These are phyloP conservation scores for Penicillium glabrum DNA, from an alignment of 2,329 filamentous ascomycete genomes.

Conservation along the genomic window DNA sequence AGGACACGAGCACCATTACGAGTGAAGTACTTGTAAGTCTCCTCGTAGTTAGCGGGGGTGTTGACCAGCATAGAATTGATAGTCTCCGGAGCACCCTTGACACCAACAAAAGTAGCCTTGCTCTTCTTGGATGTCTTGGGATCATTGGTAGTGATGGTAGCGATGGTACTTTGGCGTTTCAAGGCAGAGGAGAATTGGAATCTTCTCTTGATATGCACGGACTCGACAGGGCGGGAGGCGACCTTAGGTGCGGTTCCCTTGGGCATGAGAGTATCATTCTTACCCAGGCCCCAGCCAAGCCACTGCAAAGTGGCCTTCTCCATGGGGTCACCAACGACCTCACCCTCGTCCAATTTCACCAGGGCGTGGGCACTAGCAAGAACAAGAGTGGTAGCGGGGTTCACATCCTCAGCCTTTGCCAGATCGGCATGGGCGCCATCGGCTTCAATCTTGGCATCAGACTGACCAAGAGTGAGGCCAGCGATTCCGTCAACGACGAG, in stretches of 20 bases:
- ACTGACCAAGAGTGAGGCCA: constrained; percentile 72
- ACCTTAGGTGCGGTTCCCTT: constrained; percentile 50
- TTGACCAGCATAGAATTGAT: constrained; percentile 89
- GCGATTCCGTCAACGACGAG: constrained; percentile 96
- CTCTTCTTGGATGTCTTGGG: constrained; percentile 71
- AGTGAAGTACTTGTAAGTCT: constrained; percentile 98
- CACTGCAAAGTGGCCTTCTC: constrained; percentile 91
- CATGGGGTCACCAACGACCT: constrained; percentile 98
- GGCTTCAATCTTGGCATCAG: constrained; percentile 65
- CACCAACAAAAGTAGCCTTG: constrained; percentile 85
- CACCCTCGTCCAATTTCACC: constrained; percentile 94
- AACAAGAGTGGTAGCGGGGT: constrained; percentile 83
- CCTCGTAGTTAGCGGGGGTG: constrained; percentile 85
- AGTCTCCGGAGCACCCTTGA: constrained; percentile 96
- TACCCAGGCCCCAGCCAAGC: constrained; percentile 89
- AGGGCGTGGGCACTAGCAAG: constrained; percentile 93
- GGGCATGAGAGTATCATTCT: constrained; percentile 78
- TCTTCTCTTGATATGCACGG: constrained; percentile 90
- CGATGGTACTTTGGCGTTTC: constrained; percentile 93
- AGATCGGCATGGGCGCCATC: constrained; percentile 84
- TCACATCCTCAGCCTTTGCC: constrained; percentile 67
- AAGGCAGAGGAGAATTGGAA: constrained; percentile 98
- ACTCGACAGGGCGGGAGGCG: constrained; percentile 56
- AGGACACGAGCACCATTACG: constrained; percentile 92
- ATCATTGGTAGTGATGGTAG: constrained; percentile 73